Evolutionary conservation across 208 protist genomes (phyloP).

Genomic region (Leishmania guyanensis): DNA sequence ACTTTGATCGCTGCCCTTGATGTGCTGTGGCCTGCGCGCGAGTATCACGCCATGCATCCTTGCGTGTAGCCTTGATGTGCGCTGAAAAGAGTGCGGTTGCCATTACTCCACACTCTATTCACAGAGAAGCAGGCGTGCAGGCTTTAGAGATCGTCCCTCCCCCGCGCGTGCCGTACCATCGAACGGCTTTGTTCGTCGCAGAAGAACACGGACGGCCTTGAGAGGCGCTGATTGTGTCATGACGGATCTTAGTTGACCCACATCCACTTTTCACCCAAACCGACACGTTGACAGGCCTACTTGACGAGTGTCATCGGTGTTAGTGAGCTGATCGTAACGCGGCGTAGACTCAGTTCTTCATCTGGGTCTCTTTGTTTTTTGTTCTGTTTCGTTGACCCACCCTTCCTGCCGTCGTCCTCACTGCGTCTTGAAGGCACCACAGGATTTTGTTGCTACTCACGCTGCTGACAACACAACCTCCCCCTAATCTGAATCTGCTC

Average conservation of each 20-base stretch:
- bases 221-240: neutral
- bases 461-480: neutral
- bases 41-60: neutral
- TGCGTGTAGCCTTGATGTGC: neutral
- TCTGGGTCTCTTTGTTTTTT: slow-evolving; percentile 4
- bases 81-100: neutral
- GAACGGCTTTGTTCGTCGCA: neutral
- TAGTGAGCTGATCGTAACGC: neutral
- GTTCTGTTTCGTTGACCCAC: neutral
- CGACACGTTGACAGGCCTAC: neutral
- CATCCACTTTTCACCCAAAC: neutral
- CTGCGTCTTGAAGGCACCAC: neutral
- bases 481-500: neutral
- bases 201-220: neutral
- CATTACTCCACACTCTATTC: neutral
- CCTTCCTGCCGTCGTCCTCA: neutral
- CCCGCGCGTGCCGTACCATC: neutral
- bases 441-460: neutral
- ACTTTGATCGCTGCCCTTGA: neutral
- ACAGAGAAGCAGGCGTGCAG: neutral
- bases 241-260: neutral
- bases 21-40: neutral
- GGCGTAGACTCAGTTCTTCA: neutral
- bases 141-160: neutral
- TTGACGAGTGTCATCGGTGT: neutral